Evolutionary conservation across 1,284 basidiomycete species (phyloP).

Genomic region (Neonothopanus nambi): DNA sequence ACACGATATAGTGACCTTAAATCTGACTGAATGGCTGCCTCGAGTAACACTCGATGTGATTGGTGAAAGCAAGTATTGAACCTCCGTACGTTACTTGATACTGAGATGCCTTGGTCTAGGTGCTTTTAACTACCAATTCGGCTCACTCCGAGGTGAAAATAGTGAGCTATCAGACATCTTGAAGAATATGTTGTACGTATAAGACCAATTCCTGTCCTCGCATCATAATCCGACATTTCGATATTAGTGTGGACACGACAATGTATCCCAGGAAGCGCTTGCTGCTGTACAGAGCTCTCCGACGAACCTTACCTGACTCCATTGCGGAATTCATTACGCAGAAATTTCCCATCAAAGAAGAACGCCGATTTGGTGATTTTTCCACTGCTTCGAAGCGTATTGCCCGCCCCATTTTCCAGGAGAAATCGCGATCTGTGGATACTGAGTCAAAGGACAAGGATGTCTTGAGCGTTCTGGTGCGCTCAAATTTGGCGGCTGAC

Average conservation of each 20-base stretch:
- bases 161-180: conserved; percentile 25
- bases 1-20: neutral
- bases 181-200: conserved; percentile 31
- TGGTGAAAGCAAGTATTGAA: conserved; percentile 10
- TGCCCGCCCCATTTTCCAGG: neutral
- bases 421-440: neutral
- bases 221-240: neutral
- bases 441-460: conserved; percentile 3
- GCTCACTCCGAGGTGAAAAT: conserved; percentile 21
- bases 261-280: neutral
- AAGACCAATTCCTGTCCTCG: neutral
- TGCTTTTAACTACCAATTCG: conserved; percentile 21
- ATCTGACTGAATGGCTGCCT: conserved; percentile 10
- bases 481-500: conserved; percentile 21
- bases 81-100: neutral
- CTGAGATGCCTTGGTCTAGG: conserved; percentile 8
- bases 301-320: neutral
- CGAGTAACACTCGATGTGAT: conserved; percentile 14
- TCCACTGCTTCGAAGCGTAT: neutral
- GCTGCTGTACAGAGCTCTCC: neutral
- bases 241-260: neutral
- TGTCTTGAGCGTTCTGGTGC: conserved; percentile 17
- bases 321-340: neutral
- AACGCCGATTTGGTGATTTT: conserved; percentile 16
- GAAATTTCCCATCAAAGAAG: conserved; percentile 6